These are phyloP conservation scores for Pseudocercospora musae DNA, from an alignment of 2,329 filamentous ascomycete species.

Conservation along the genomic window DNA sequence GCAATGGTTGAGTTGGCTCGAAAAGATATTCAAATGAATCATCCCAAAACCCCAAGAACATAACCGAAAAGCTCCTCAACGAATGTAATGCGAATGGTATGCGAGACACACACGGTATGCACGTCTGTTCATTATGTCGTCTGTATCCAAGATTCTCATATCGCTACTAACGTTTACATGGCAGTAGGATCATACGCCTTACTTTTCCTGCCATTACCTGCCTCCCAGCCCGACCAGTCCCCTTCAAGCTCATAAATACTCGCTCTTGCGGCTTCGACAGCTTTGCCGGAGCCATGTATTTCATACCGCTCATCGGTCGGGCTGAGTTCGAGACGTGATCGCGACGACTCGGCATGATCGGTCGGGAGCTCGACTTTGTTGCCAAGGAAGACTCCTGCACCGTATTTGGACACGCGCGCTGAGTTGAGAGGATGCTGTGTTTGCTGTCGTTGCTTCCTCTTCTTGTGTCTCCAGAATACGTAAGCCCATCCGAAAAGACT, in stretches of 20 bases:
- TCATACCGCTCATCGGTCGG: conserved; percentile 5
- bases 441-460: conserved; percentile 1
- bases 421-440: not conserved
- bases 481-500: conserved; percentile 11
- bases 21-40: no score
- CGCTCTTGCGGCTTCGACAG: conserved; percentile 15
- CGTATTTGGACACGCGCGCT: not conserved
- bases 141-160: not conserved
- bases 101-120: not conserved
- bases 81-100: not conserved
- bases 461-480: conserved; percentile 10
- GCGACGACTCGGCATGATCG: not conserved
- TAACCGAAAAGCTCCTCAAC: not conserved
- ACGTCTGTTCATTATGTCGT: conserved; percentile 1
- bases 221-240: conserved; percentile 13
- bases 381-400: conserved; percentile 1
- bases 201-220: conserved; percentile 13
- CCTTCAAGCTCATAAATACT: conserved; percentile 18
- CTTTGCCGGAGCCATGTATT: not conserved
- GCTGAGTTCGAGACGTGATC: conserved; percentile 11
- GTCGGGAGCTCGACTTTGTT: conserved; percentile 13
- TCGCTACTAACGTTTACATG: conserved; percentile 2
- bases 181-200: conserved; percentile 15
- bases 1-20: no score
- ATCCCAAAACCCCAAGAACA: not conserved